Percentiles rank a stretch among this genome's conserved stretches.
Evolutionary conservation across 1,284 basidiomycete species (phyloP).

Genomic region (Fereydounia khargensis): DNA sequence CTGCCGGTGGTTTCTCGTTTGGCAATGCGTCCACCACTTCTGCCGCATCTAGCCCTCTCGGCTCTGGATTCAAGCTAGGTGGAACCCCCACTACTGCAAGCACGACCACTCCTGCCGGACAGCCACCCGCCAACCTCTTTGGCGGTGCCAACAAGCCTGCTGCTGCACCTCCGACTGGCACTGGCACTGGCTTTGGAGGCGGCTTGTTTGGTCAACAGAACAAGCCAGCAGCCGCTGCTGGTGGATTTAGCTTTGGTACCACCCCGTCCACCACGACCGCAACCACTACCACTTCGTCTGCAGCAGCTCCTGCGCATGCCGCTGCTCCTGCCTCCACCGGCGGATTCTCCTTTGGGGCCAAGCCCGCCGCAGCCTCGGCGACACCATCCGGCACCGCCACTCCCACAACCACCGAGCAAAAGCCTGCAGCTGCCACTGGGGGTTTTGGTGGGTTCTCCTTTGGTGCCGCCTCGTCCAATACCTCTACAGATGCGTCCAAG

Average conservation of each 20-base stretch:
- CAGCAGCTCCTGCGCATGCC: not conserved
- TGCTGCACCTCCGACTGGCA: not conserved
- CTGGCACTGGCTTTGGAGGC: not conserved
- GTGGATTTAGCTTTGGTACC: conserved; percentile 5
- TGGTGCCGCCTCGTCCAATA: not conserved
- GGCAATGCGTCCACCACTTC: conserved; percentile 1
- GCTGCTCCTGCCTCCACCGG: conserved; percentile 12
- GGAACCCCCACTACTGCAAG: not conserved
- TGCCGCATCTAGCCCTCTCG: too few relatives aligned
- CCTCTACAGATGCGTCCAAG: not conserved
- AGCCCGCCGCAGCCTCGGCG: conserved; percentile 13
- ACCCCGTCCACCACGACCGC: not conserved
- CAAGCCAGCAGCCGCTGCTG: not conserved
- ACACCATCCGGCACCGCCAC: conserved; percentile 21
- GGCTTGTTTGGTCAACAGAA: conserved; percentile 4
- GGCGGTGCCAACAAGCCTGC: conserved; percentile 5
- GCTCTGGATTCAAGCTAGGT: not conserved
- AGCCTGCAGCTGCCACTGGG: conserved; percentile 2
- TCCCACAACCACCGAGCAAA: conserved; percentile 1
- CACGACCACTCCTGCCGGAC: conserved; percentile 3
- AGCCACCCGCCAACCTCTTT: conserved; percentile 11
- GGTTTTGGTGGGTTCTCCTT: not conserved
- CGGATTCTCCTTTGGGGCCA: conserved; percentile 35
- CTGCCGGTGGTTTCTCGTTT: conserved; percentile 9
- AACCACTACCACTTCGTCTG: not conserved